phyloP scores from a whole-genome alignment of 768 basidiomycete species.

The Phlebiopsis flavidoalba region DNA sequence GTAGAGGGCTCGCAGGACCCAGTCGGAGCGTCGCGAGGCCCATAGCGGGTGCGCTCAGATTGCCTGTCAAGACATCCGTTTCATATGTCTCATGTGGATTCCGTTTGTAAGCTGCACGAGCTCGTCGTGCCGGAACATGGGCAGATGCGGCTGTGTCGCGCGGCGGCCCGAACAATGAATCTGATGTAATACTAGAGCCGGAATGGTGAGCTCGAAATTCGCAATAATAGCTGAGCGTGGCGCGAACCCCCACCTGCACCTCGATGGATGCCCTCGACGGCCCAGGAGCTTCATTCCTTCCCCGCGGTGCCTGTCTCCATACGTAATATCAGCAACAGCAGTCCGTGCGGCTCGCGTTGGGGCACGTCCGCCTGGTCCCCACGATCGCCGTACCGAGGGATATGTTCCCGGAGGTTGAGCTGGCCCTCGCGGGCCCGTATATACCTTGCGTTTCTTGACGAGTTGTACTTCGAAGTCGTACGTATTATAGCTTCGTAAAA shows the following conservation, averaged over 20 bases:
- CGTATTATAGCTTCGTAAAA: constrained; percentile 32
- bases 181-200: background rate
- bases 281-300: constrained; percentile 12
- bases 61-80: constrained; percentile 33
- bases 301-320: constrained; percentile 31
- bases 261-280: too few species aligned
- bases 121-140: constrained; percentile 32
- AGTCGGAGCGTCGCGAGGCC: constrained; percentile 24
- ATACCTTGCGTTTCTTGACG: constrained; percentile 30
- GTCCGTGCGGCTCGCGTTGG: background rate
- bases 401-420: constrained; percentile 25
- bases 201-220: background rate
- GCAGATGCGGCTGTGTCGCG: constrained; percentile 25
- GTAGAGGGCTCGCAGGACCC: background rate
- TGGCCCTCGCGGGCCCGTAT: constrained; percentile 20
- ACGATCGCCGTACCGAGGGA: constrained; percentile 5
- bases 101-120: constrained; percentile 33
- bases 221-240: constrained; percentile 16
- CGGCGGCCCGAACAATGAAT: constrained; percentile 36
- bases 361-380: too few species aligned
- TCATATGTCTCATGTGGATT: constrained; percentile 34
- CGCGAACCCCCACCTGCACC: constrained; percentile 1
- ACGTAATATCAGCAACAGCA: constrained; percentile 23
- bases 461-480: constrained; percentile 31
- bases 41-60: constrained; percentile 35